phyloP scores from a whole-genome alignment of 106 monocot species.

The Cymbidium sinense region DNA sequence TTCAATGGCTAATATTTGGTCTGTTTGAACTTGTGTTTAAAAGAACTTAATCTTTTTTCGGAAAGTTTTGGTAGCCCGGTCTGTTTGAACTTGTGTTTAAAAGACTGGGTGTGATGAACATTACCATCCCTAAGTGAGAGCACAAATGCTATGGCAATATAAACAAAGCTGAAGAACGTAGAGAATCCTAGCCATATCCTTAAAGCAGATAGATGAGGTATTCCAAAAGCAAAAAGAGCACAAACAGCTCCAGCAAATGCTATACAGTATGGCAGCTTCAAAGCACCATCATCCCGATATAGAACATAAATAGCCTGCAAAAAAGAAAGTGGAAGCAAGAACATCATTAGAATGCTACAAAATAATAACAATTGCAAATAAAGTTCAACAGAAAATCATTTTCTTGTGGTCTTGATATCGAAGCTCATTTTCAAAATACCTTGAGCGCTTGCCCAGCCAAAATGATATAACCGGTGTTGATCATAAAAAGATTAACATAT shows the following conservation, averaged over 20 bases:
- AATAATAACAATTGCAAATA: neutral
- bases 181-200: slow-evolving; percentile 92
- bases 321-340: neutral
- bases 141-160: slow-evolving; percentile 59
- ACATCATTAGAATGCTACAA: neutral
- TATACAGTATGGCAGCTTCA: slow-evolving; percentile 96
- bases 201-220: slow-evolving; percentile 87
- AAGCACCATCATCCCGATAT: slow-evolving; percentile 54
- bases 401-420: neutral
- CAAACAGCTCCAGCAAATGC: slow-evolving; percentile 80
- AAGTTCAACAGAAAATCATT: neutral
- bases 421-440: slow-evolving; percentile 30
- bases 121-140: slow-evolving; percentile 85
- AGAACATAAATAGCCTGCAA: slow-evolving; percentile 87
- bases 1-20: too few relatives aligned
- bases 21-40: too few relatives aligned
- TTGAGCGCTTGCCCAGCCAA: slow-evolving; percentile 94
- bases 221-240: slow-evolving; percentile 93
- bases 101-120: neutral
- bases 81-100: neutral
- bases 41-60: too few relatives aligned
- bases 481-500: slow-evolving; percentile 93
- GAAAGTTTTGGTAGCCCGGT: neutral
- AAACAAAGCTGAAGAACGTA: slow-evolving; percentile 77
- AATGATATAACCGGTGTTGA: slow-evolving; percentile 94